Percentiles rank a stretch among this genome's conserved stretches.
These are phyloP conservation scores for Przewalskia tangutica DNA, from an alignment of 257 asterid genomes.

Conservation along the genomic window DNA sequence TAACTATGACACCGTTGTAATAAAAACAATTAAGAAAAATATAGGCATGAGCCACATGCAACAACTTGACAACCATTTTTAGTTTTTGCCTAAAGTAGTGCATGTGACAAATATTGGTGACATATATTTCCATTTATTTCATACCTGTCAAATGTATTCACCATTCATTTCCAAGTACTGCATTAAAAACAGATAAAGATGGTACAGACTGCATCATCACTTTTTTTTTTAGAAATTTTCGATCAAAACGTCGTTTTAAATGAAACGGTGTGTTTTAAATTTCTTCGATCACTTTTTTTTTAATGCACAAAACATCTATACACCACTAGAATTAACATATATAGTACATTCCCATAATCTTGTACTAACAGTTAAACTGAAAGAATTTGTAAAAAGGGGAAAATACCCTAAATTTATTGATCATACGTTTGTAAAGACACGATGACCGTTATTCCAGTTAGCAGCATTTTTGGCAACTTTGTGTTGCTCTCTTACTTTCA, in stretches of 20 bases:
- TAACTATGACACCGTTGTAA: no score
- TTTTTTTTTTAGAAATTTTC: no score
- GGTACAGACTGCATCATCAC: no score
- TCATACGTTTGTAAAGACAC: background rate
- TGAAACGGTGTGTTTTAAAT: no score
- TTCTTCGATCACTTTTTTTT: no score
- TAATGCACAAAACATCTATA: no score
- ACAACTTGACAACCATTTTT: background rate
- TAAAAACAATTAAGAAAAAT: no score
- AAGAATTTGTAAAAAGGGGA: background rate
- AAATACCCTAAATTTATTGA: background rate
- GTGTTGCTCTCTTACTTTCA: constrained; percentile 5
- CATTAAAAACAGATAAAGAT: background rate
- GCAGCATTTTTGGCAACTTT: constrained; percentile 2
- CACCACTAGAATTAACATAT: no score
- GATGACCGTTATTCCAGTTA: constrained; percentile 60
- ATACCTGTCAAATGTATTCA: background rate
- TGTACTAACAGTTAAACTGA: background rate
- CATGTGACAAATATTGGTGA: background rate
- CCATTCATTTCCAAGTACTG: background rate
- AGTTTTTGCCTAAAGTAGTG: background rate
- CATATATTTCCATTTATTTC: background rate
- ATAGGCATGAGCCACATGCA: background rate
- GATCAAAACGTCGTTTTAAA: no score
- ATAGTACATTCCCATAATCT: background rate